Evolutionary conservation across 495 filamentous ascomycete genomes (phyloP).

Genomic region (Aspergillus sclerotiicarbonarius): DNA sequence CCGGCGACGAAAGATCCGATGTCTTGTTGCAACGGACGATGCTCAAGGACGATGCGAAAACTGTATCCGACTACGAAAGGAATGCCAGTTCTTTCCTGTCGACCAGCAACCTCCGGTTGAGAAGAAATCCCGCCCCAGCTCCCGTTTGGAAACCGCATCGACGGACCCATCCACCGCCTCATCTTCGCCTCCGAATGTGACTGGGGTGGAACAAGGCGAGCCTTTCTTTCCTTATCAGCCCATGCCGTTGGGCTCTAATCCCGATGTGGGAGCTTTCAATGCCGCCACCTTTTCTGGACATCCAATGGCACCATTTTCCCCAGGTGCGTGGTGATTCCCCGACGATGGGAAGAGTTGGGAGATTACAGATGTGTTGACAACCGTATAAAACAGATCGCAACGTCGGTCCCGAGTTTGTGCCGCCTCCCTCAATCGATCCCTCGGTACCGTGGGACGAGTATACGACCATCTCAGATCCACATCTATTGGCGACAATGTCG

Average conservation of each 20-base stretch:
- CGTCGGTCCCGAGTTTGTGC: conserved; percentile 31
- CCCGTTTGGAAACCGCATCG: conserved; percentile 41
- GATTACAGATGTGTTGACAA: no score
- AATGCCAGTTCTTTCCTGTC: conserved; percentile 91
- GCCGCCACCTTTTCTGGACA: conserved; percentile 30
- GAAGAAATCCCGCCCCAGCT: conserved; percentile 48
- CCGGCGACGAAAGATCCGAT: conserved; percentile 92
- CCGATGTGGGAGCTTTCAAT: conserved; percentile 37
- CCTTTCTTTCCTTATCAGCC: conserved; percentile 43
- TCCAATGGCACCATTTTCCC: conserved; percentile 34
- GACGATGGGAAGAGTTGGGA: background rate
- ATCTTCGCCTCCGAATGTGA: conserved; percentile 41
- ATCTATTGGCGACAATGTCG: conserved; percentile 36
- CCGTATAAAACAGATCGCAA: conserved; percentile 22
- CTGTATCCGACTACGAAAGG: conserved; percentile 94
- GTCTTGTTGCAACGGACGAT: conserved; percentile 76
- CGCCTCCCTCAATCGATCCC: conserved; percentile 34
- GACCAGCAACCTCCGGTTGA: conserved; percentile 72
- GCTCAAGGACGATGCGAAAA: conserved; percentile 84
- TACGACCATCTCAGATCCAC: conserved; percentile 42
- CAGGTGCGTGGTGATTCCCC: conserved; percentile 29
- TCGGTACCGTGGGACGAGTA: conserved; percentile 42
- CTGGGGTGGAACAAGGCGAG: conserved; percentile 33
- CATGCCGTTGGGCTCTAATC: conserved; percentile 37
- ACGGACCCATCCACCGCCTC: conserved; percentile 44